Conservation (phyloP, 306 rosid genomes). For the Medicago arabica region DNA sequence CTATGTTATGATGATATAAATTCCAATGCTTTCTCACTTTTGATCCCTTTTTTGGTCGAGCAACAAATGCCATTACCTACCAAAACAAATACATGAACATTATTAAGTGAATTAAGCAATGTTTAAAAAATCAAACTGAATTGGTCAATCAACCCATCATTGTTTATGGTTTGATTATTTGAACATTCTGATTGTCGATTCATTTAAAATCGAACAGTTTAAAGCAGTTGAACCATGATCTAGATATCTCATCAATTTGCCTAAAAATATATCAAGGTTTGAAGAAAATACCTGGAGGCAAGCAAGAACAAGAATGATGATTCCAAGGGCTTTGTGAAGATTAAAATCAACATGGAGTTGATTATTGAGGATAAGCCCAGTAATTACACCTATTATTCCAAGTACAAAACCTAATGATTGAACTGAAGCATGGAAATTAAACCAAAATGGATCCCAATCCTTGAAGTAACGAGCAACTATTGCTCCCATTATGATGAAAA, state of each 20-base stretch:
- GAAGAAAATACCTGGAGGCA: slow-evolving; percentile 65
- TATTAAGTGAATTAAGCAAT: neutral
- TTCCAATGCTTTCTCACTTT: slow-evolving; percentile 78
- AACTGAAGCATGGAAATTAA: slow-evolving; percentile 60
- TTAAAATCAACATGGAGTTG: slow-evolving; percentile 47
- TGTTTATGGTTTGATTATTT: no score
- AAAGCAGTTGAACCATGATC: no score
- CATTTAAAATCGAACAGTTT: no score
- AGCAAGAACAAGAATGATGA: slow-evolving; percentile 64
- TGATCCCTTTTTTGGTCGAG: slow-evolving; percentile 61
- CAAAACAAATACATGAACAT: neutral
- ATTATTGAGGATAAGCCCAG: slow-evolving; percentile 56
- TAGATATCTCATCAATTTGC: no score
- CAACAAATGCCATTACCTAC: slow-evolving; percentile 70
- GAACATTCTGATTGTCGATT: no score
- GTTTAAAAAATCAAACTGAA: neutral
- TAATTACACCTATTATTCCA: slow-evolving; percentile 62
- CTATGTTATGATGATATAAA: slow-evolving; percentile 65
- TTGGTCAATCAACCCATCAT: no score
- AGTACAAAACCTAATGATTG: slow-evolving; percentile 64
- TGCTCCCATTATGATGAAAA: slow-evolving; percentile 68
- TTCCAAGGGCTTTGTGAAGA: slow-evolving; percentile 68
- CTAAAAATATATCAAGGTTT: no score
- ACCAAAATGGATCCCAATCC: slow-evolving; percentile 69
- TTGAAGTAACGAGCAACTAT: slow-evolving; percentile 67